These are phyloP conservation scores for Flaveria floridana DNA, from an alignment of 140 eudicot species.

Conservation along the genomic window DNA sequence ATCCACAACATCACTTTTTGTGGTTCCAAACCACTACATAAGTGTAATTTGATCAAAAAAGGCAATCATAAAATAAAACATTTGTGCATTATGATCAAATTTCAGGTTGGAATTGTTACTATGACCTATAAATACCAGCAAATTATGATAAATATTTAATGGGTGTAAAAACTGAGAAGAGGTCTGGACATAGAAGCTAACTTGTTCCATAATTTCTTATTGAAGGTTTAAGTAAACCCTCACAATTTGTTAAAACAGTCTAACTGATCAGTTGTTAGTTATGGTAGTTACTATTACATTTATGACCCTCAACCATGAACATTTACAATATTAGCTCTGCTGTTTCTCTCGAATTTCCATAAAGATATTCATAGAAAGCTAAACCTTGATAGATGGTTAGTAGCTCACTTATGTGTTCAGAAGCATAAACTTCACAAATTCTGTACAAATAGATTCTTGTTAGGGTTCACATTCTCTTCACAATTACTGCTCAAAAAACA, in stretches of 20 bases:
- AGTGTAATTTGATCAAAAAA: not conserved
- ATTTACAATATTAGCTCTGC: not conserved
- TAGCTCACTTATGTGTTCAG: not conserved
- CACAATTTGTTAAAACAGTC: too few relatives aligned
- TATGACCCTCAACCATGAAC: too few relatives aligned
- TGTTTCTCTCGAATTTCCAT: not conserved
- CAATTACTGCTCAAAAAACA: not conserved
- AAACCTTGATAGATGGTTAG: not conserved
- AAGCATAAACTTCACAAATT: slow-evolving; percentile 5
- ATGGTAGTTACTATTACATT: too few relatives aligned
- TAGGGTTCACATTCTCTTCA: slow-evolving; percentile 12
- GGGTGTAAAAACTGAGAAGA: too few relatives aligned
- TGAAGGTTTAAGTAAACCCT: too few relatives aligned
- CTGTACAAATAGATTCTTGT: not conserved
- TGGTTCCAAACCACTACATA: slow-evolving; percentile 7
- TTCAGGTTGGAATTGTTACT: too few relatives aligned
- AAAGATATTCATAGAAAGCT: not conserved
- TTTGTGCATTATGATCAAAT: too few relatives aligned
- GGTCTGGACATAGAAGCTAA: too few relatives aligned
- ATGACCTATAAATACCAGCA: not conserved
- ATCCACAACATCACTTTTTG: not conserved
- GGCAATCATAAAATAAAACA: too few relatives aligned
- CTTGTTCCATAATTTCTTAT: too few relatives aligned
- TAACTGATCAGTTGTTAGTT: too few relatives aligned
- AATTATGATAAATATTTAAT: not conserved